These are phyloP conservation scores for Aspergillus panamensis DNA, from an alignment of 495 filamentous ascomycete genomes.

Conservation along the genomic window DNA sequence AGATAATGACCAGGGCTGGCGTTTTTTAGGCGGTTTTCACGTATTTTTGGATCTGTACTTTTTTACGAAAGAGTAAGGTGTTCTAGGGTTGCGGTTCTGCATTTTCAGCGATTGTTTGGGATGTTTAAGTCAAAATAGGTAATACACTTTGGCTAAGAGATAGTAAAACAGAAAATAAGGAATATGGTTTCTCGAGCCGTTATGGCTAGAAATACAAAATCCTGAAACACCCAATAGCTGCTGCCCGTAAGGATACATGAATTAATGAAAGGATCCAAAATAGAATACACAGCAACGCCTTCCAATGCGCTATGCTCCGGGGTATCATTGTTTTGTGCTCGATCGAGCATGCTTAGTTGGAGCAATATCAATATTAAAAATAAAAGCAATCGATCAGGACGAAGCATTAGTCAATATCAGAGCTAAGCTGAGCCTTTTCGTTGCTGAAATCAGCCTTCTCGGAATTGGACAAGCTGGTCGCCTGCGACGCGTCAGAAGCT, in stretches of 20 bases:
- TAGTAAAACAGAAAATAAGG: too few species aligned
- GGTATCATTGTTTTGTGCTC: slow-evolving; percentile 24
- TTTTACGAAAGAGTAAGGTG: not conserved
- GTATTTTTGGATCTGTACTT: not conserved
- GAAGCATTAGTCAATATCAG: slow-evolving; percentile 19
- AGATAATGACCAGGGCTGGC: slow-evolving; percentile 79
- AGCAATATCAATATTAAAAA: not conserved
- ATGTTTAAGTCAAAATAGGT: not conserved
- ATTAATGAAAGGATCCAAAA: slow-evolving; percentile 1
- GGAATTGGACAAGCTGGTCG: slow-evolving; percentile 34
- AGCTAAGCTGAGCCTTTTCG: slow-evolving; percentile 3
- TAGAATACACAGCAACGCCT: slow-evolving; percentile 10
- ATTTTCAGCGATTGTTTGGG: not conserved
- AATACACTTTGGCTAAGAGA: too few species aligned
- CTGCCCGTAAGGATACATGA: not conserved
- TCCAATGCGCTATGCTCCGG: slow-evolving; percentile 15
- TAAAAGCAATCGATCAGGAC: not conserved
- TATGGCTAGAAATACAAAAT: not conserved
- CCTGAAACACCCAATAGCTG: not conserved
- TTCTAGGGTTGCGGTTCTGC: not conserved
- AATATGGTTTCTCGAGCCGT: not conserved
- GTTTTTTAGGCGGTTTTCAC: slow-evolving; percentile 56
- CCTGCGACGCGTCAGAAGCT: slow-evolving; percentile 31
- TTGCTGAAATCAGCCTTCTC: slow-evolving; percentile 11
- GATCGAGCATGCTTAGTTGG: not conserved